Evolutionary conservation across 2,329 filamentous ascomycete genomes (phyloP).

Genomic region (Penicillium sclerotiorum): DNA sequence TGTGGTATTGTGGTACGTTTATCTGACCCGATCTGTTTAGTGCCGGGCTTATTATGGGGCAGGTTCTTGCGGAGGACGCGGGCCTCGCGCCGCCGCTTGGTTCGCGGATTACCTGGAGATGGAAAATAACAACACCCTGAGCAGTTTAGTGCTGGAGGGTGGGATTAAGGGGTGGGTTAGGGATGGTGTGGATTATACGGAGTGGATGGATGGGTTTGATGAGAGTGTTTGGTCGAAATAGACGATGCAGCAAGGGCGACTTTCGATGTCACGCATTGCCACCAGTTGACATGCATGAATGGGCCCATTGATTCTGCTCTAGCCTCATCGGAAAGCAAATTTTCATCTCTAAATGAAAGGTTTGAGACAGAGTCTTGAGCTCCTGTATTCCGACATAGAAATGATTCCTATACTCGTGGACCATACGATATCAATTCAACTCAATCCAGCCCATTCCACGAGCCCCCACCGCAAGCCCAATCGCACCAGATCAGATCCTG

Average conservation of each 20-base stretch:
- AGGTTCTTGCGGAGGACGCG: constrained; percentile 60
- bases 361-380: too few species aligned
- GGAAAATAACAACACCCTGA: constrained; percentile 43
- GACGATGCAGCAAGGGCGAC: constrained; percentile 2
- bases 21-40: background rate
- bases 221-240: constrained; percentile 18
- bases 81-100: constrained; percentile 59
- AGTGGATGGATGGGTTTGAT: constrained; percentile 52
- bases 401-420: too few species aligned
- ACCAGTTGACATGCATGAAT: too few species aligned
- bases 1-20: constrained; percentile 47
- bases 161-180: constrained; percentile 60
- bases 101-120: constrained; percentile 56
- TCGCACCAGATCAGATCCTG: too few species aligned
- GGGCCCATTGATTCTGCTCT: too few species aligned
- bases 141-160: constrained; percentile 54
- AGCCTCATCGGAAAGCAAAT: too few species aligned
- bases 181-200: constrained; percentile 51
- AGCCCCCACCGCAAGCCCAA: too few species aligned
- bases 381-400: too few species aligned
- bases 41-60: background rate
- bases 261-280: too few species aligned
- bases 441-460: too few species aligned
- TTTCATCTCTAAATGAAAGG: too few species aligned
- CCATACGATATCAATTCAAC: too few species aligned